Evolutionary conservation across 176 grass and related monocot species (phyloP).

Genomic region (Pharus latifolius): DNA sequence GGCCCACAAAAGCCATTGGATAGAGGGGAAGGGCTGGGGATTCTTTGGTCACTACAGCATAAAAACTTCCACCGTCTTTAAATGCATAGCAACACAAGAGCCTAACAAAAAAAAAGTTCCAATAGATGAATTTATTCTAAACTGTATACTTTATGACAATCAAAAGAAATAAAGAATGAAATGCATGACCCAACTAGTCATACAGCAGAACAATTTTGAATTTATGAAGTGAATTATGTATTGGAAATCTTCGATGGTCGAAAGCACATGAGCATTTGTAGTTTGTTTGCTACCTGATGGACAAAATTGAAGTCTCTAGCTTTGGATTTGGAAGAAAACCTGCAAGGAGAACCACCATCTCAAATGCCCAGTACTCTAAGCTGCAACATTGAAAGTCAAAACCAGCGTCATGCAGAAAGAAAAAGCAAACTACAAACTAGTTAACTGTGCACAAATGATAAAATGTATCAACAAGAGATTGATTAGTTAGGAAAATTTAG

Average conservation of each 20-base stretch:
- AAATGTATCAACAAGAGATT: not conserved
- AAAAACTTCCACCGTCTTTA: too few species aligned
- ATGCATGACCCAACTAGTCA: not conserved
- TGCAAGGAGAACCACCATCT: constrained; percentile 91
- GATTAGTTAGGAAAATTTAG: not conserved
- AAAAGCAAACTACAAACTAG: not conserved
- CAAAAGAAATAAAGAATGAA: constrained; percentile 1
- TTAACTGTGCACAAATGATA: not conserved
- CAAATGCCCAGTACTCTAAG: constrained; percentile 95
- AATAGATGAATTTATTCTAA: too few species aligned
- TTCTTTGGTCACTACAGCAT: too few species aligned
- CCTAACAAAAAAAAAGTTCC: too few species aligned
- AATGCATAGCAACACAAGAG: too few species aligned
- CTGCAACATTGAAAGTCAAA: constrained; percentile 21
- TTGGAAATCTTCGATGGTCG: not conserved
- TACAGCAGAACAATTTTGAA: not conserved
- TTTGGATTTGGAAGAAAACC: constrained; percentile 91
- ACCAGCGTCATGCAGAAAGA: constrained; percentile 5
- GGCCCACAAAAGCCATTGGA: too few species aligned
- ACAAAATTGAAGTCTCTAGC: constrained; percentile 88
- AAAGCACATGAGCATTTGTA: not conserved
- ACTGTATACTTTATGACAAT: not conserved
- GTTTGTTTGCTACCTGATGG: constrained; percentile 50
- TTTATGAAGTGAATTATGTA: not conserved
- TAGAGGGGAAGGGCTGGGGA: too few species aligned